Evolutionary conservation across 1,139 yeast species (phyloP).

Genomic region (Magnusiomyces ingens): DNA sequence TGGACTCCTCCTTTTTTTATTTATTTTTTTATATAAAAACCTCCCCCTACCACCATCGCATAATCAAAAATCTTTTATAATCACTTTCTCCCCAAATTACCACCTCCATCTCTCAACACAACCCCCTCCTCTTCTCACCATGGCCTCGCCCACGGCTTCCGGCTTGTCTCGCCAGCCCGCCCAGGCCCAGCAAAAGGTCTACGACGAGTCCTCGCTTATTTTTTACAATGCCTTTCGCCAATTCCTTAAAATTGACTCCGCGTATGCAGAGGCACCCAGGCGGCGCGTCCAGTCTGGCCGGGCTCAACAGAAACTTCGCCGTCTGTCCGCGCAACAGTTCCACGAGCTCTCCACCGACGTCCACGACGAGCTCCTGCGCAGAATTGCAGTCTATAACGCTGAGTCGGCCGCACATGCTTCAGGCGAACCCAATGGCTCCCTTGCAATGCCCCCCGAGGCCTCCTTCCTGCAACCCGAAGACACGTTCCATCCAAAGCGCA

Average conservation of each 20-base stretch:
- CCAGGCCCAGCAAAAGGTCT: too few species aligned
- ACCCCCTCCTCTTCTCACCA: too few species aligned
- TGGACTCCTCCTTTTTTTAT: too few species aligned
- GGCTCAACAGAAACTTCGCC: constrained; percentile 78
- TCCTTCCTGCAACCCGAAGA: constrained; percentile 25
- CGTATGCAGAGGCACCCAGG: constrained; percentile 13
- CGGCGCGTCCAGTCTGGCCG: constrained; percentile 37
- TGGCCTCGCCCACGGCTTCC: too few species aligned
- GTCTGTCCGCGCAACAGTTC: constrained; percentile 78
- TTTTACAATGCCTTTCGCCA: constrained; percentile 12
- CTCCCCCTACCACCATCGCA: too few species aligned
- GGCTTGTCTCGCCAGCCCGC: too few species aligned
- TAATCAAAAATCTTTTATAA: too few species aligned
- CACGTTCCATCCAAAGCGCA: constrained; percentile 81
- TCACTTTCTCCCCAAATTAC: too few species aligned
- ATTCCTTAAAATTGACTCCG: constrained; percentile 14
- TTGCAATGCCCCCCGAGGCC: constrained; percentile 17
- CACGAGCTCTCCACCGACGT: constrained; percentile 88
- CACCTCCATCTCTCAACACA: too few species aligned
- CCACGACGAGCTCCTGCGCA: constrained; percentile 77
- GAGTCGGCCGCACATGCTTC: constrained; percentile 9
- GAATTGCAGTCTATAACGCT: constrained; percentile 41
- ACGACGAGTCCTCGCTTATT: constrained; percentile 3
- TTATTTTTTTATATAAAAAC: too few species aligned
- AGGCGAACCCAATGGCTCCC: background rate